Base-by-base conservation (phyloP, 2,329 filamentous ascomycete genomes). In the Zymoseptoria tritici region DNA sequence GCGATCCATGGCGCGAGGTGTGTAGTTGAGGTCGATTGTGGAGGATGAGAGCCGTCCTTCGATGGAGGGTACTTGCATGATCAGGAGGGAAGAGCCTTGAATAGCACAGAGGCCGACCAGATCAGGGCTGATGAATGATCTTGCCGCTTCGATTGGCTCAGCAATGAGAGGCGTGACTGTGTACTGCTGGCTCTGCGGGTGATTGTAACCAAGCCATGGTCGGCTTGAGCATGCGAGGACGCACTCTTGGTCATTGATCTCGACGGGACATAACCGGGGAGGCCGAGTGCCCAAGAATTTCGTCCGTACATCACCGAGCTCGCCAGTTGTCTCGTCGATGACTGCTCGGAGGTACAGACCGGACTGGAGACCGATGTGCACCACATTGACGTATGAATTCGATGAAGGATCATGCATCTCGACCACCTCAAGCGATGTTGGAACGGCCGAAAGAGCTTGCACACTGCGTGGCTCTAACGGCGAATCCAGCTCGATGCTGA, bases 271-370 rank as follows among this genome's bases (percentile, higher is more conserved):
- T 2, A 99, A 82, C 67, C 90, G 91, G 51, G 96, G 92, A 26
- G 90, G 85, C 67, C 94, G 94, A 0, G 92, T 89, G 0, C 95
- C 95, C 8, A 99, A 80, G 76, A 99, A 99, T 59, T 95, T 91
- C 62, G 94, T 94, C 52, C 94, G 83, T 0, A 93, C 97, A 72
- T 99, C 93, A 1, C 92, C 95, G 42, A 99, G 81, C 72, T 99
- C 94, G 60, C 95, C 95, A 2, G 92, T 97, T 49, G 96, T 85
- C 71, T 97, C 95, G 69, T 99, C 94, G 16, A 99, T 79, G 5
- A 97, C 90, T 0, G 94, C 97, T 52, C 95, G 86, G 22, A 99
- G 84, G 72, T 99, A 99, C 9, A 99, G 91, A 58, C 95, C 94
- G 29, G 92, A 97, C 72, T 94, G 88, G 1, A 99, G 83, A 58